Percentiles rank a stretch among this genome's conserved stretches.
These are phyloP conservation scores for Suillus subalutaceus DNA, from an alignment of 768 basidiomycete species.

Conservation along the genomic window DNA sequence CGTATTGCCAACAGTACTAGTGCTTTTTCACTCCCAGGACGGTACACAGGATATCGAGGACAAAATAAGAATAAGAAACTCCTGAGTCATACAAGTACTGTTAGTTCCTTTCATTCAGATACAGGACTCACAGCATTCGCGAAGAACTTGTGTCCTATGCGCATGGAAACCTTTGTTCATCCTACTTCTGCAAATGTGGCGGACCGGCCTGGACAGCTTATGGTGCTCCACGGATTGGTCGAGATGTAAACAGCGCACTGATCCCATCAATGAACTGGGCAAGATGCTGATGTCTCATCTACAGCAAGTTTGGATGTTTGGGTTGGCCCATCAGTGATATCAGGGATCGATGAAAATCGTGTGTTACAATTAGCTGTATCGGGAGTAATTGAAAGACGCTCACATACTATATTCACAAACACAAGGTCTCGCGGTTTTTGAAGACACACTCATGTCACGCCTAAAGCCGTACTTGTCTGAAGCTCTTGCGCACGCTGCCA, in stretches of 20 bases:
- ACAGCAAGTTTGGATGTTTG: neutral
- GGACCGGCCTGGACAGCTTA: neutral
- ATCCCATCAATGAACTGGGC: neutral
- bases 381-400: neutral
- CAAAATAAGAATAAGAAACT: neutral
- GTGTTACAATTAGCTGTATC: neutral
- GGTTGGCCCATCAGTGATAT: neutral
- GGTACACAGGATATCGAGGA: neutral
- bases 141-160: neutral
- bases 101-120: neutral
- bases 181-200: neutral
- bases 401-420: neutral
- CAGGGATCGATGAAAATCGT: neutral
- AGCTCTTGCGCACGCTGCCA: neutral
- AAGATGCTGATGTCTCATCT: neutral
- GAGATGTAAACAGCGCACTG: neutral
- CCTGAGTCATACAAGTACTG: neutral
- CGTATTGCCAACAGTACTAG: neutral
- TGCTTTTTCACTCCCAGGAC: neutral
- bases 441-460: neutral
- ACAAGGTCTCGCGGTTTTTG: neutral
- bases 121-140: neutral
- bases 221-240: neutral
- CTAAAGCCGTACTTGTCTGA: neutral
- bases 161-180: constrained; percentile 4